Evolutionary conservation across 139 green algal species (phyloP), one percentile per base, ranked within the genome.

Genomic region (Deuterostichococcus epilithicus): DNA sequence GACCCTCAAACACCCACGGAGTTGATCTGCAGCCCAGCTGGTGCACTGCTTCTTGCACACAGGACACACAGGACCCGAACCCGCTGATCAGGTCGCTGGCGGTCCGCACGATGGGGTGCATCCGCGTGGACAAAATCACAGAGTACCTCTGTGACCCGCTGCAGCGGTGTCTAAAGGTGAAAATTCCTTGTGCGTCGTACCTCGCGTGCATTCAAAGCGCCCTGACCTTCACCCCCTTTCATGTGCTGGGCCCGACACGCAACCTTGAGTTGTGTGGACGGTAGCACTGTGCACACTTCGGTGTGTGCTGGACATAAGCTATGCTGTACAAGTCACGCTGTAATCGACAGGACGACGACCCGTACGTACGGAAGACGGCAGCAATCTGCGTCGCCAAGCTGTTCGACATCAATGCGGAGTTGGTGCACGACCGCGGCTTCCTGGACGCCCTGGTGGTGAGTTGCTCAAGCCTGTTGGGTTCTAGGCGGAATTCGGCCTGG

Each of bases 101-200:
- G 39, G 94, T 99, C 37, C 86, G 96, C 59, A 99, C 96, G 20
- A 99, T 99, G 96, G 96, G 96, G 37, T 99, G 96, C 91, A 99
- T 99, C 78, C 86, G 96, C 26, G 96, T 99, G 39, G 94, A 99
- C 82, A 95, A 95, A 69, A 99, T 99, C 84, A 98, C 93, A 44
- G 96, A 99, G 83, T 99, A 99, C 78, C 86, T 99, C 33, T 99
- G 96, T 77, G 96, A 99, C 83, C 96, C 96, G 2, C 86, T 99
- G 78, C 86, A 97, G 78, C 81, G 87, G 26, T 94, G 90, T 76
- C 85, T 97, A 1, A 94, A 96, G 90, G 93, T 94, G 44, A n/a
- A n/a, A n/a, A n/a, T n/a, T n/a, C 10, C 42, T 52, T 52, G 10
- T 52, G 42, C 42, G 10, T 52, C 13, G 42, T 52, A 23, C 10